A percentile compares a stretch with the other conserved stretches of the same genome.
phyloP scores from a whole-genome alignment of 2,329 filamentous ascomycete species.

The Colletotrichum karsti region DNA sequence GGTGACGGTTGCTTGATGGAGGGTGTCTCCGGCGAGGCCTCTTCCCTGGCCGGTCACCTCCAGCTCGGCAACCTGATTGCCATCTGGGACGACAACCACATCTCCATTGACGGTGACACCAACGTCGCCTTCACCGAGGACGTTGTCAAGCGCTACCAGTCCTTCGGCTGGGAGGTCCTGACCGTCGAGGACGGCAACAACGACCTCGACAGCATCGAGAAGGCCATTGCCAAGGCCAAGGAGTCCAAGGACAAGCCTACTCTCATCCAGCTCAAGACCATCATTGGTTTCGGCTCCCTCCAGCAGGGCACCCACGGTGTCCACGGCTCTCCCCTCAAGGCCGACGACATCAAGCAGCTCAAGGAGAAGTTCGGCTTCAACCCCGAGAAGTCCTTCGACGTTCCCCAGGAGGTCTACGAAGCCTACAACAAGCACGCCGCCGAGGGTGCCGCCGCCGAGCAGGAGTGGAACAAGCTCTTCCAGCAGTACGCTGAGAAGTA shows the following conservation, averaged over 20 bases:
- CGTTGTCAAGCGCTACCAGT: conserved; percentile 91
- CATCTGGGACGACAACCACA: conserved; percentile 99
- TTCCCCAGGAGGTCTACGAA: conserved; percentile 95
- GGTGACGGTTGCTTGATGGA: conserved; percentile 99
- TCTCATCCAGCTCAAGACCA: conserved; percentile 96
- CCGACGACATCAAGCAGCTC: conserved; percentile 90
- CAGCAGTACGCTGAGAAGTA: conserved; percentile 84
- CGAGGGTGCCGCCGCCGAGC: conserved; percentile 87
- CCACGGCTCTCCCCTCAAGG: conserved; percentile 95
- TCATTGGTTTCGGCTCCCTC: conserved; percentile 94
- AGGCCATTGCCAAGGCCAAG: conserved; percentile 85
- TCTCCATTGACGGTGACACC: conserved; percentile 93
- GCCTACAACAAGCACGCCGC: conserved; percentile 84
- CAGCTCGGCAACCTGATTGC: conserved; percentile 97
- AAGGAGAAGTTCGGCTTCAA: conserved; percentile 98
- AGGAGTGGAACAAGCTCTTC: conserved; percentile 95
- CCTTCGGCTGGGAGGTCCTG: conserved; percentile 95
- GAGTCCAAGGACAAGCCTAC: conserved; percentile 95
- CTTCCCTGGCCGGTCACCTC: conserved; percentile 91
- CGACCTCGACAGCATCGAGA: conserved; percentile 88
- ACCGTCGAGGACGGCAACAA: conserved; percentile 87
- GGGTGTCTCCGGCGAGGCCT: conserved; percentile 93
- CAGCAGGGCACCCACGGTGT: conserved; percentile 94
- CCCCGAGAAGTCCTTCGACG: conserved; percentile 90
- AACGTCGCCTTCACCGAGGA: conserved; percentile 98